Percentiles rank a stretch among this genome's conserved stretches.
Evolutionary conservation across 768 basidiomycete species (phyloP).

Genomic region (Leccinum obscurum): DNA sequence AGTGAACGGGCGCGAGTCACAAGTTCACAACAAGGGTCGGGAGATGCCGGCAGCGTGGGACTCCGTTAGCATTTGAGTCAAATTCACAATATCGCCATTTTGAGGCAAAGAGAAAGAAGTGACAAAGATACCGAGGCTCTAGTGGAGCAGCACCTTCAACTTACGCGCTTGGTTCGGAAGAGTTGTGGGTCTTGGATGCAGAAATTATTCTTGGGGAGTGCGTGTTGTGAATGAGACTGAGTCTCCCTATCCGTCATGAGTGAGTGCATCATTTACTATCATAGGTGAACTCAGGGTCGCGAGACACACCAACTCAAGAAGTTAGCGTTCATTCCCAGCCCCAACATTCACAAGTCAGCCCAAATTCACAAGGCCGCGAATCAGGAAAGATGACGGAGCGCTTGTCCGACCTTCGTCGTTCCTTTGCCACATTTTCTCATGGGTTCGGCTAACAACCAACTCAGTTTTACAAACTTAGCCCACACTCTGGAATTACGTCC

Average conservation of each 20-base stretch:
- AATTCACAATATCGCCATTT: neutral
- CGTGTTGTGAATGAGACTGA: neutral
- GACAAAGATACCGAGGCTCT: neutral
- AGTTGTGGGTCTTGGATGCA: neutral
- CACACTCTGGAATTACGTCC: neutral
- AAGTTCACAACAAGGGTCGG: no score
- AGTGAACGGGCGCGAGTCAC: neutral
- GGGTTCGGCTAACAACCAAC: neutral
- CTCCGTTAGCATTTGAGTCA: neutral
- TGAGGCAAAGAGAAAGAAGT: neutral
- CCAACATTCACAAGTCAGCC: neutral
- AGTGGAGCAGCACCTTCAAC: neutral
- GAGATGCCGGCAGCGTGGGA: neutral
- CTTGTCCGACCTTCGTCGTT: neutral
- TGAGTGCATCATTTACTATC: no score
- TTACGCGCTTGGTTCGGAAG: neutral
- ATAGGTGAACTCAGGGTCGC: neutral
- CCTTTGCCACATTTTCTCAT: conserved; percentile 2
- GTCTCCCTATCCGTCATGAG: neutral
- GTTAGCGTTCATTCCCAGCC: neutral
- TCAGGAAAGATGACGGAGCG: neutral
- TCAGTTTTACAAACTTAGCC: neutral
- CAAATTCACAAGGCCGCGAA: conserved; percentile 2
- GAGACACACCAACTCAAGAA: neutral
- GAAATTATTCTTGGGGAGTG: neutral